Evolutionary conservation across 345 rosid species (phyloP).

Genomic region (Pistacia atlantica): DNA sequence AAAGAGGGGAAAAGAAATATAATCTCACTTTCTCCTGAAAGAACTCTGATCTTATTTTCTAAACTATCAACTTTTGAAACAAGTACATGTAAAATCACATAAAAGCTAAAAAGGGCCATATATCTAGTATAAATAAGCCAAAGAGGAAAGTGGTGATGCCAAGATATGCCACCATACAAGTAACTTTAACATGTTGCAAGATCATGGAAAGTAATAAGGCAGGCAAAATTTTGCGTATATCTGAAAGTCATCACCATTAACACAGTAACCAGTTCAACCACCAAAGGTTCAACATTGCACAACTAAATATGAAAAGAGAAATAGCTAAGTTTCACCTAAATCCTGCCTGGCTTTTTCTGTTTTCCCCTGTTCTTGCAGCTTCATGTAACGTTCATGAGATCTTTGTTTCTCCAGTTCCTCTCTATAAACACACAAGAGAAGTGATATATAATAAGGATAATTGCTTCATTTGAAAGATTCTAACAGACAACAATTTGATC

Average conservation of each 20-base stretch:
- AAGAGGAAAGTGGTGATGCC: neutral
- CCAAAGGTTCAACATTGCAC: neutral
- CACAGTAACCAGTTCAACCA: neutral
- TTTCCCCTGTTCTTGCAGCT: constrained; percentile 76
- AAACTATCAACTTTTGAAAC: neutral
- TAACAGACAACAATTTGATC: neutral
- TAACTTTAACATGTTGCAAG: neutral
- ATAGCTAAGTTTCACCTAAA: constrained; percentile 42
- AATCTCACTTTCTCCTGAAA: neutral
- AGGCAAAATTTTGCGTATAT: neutral
- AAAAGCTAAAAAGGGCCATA: too few relatives aligned
- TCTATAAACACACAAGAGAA: constrained; percentile 34
- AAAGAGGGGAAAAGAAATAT: too few relatives aligned
- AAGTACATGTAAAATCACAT: neutral
- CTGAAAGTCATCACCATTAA: neutral
- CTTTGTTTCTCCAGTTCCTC: constrained; percentile 75
- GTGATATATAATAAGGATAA: neutral
- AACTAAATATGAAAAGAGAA: constrained; percentile 6
- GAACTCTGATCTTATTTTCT: neutral
- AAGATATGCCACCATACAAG: neutral
- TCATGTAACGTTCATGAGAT: constrained; percentile 79
- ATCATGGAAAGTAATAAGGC: neutral
- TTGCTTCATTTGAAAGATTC: neutral
- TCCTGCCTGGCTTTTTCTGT: constrained; percentile 71
- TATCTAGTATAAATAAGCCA: neutral